Evolutionary conservation across 225 moss, liverwort and hornwort species (phyloP).

Genomic region (Lunularia cruciata): DNA sequence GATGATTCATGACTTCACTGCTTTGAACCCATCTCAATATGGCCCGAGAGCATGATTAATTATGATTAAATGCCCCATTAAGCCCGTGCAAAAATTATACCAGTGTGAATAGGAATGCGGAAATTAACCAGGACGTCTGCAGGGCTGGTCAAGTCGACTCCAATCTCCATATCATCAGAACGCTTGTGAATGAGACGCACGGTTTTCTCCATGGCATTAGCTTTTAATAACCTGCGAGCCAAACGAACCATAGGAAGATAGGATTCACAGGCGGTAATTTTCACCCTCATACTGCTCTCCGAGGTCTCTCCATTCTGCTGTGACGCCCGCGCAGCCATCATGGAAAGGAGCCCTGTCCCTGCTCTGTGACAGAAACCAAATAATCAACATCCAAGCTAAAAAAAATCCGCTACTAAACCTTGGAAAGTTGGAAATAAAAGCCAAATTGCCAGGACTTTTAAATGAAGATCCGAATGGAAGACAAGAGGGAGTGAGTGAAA

Average conservation of each 20-base stretch:
- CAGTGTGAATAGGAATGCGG: conserved; percentile 34
- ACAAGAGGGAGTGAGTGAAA: neutral
- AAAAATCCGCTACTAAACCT: neutral
- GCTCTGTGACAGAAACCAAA: conserved; percentile 42
- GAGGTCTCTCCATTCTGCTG: conserved; percentile 7
- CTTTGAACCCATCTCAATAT: neutral
- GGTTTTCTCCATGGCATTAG: conserved; percentile 54
- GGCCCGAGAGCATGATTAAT: too few species aligned
- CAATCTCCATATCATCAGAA: conserved; percentile 91
- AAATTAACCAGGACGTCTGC: conserved; percentile 87
- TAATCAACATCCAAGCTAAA: neutral
- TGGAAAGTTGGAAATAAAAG: too few species aligned
- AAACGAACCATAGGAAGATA: conserved; percentile 88
- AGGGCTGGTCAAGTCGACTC: conserved; percentile 73
- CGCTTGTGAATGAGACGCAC: conserved; percentile 87
- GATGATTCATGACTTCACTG: neutral
- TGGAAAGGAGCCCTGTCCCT: conserved; percentile 84
- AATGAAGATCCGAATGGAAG: neutral
- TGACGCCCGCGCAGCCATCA: conserved; percentile 78
- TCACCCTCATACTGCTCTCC: neutral
- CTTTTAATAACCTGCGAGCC: conserved; percentile 66
- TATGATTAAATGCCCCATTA: neutral
- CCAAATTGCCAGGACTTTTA: neutral
- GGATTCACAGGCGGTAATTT: conserved; percentile 81
- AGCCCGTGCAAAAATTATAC: conserved; percentile 15